Conservation (phyloP, 2,329 filamentous ascomycete species). For the Aulographum hederae region DNA sequence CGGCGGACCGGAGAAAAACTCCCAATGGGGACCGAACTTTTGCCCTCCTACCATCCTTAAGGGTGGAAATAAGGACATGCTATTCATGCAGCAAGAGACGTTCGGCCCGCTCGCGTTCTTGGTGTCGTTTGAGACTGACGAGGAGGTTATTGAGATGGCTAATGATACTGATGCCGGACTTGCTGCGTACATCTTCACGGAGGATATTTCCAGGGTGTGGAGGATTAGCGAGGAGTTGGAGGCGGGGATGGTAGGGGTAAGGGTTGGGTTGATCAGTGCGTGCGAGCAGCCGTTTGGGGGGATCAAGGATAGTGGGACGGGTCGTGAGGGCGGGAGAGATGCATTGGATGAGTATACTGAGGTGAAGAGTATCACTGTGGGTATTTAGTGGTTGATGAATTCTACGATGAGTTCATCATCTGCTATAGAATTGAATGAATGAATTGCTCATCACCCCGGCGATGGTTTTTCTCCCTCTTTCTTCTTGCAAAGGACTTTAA, state of each 20-base stretch:
- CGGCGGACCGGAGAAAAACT: neutral
- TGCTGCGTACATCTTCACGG: neutral
- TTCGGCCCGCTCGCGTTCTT: neutral
- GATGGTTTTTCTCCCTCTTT: too few species aligned
- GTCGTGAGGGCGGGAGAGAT: neutral
- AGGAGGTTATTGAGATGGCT: neutral
- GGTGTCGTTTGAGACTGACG: neutral
- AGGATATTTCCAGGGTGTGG: neutral
- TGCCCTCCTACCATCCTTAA: conserved; percentile 1
- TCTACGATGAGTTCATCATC: too few species aligned
- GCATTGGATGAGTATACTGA: conserved; percentile 1
- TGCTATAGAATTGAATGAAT: too few species aligned
- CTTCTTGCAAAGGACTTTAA: too few species aligned
- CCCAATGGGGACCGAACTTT: conserved; percentile 1
- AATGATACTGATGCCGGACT: neutral
- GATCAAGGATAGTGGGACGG: conserved; percentile 14
- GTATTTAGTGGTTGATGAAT: too few species aligned
- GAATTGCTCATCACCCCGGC: too few species aligned
- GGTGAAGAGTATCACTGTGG: conserved; percentile 1
- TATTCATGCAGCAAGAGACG: neutral
- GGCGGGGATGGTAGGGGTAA: conserved; percentile 61
- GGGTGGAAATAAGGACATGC: neutral
- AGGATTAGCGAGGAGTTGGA: conserved; percentile 53
- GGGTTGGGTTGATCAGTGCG: conserved; percentile 40
- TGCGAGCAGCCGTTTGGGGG: neutral